Conservation (phyloP, 805 yeast genomes). For the Saturnispora quitensis region DNA sequence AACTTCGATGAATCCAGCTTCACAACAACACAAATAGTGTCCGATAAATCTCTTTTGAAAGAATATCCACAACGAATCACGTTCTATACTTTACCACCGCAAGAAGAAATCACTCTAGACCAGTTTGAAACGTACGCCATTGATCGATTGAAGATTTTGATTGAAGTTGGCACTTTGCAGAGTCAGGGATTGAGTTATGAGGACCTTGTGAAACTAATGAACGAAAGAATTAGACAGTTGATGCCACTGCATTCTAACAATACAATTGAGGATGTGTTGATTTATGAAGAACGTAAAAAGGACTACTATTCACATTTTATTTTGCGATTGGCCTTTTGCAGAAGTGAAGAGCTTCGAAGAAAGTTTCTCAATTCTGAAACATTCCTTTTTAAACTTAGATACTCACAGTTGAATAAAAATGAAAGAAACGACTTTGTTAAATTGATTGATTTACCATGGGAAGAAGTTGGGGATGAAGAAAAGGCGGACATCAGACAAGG, state of each 20-base stretch:
- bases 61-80: conserved; percentile 54
- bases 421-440: conserved; percentile 71
- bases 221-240: conserved; percentile 53
- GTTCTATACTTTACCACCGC: conserved; percentile 70
- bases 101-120: conserved; percentile 79
- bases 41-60: conserved; percentile 4
- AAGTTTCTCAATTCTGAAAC: conserved; percentile 76
- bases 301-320: conserved; percentile 92
- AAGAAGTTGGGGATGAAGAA: conserved; percentile 55
- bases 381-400: conserved; percentile 65
- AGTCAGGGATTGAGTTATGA: conserved; percentile 53
- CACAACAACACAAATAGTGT: neutral
- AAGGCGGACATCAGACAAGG: conserved; percentile 38
- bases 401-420: conserved; percentile 44
- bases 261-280: conserved; percentile 29
- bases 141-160: conserved; percentile 72
- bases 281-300: conserved; percentile 59
- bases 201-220: conserved; percentile 58
- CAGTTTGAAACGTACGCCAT: conserved; percentile 95
- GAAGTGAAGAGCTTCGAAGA: conserved; percentile 71
- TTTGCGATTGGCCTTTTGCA: conserved; percentile 79
- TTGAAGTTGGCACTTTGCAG: conserved; percentile 72
- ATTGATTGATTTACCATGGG: conserved; percentile 61
- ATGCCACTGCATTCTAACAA: conserved; percentile 54
- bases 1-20: conserved; percentile 40